Base-by-base conservation (phyloP, 2,329 filamentous ascomycete species). In the Apiospora kogelbergensis region DNA sequence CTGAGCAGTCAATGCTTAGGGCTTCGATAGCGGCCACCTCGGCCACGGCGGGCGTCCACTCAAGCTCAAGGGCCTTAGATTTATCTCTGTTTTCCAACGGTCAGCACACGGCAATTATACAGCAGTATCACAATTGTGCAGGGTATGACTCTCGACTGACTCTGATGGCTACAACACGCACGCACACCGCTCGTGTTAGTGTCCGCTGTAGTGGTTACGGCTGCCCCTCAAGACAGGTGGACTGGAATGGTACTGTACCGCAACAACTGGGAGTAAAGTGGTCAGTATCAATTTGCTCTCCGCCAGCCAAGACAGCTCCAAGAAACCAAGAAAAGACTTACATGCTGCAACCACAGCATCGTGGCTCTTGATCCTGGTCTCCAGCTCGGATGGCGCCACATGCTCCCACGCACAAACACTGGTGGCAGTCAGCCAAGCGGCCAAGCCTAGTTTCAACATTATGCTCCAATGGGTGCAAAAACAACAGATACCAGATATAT, bases 1-100 rank as follows among this genome's bases (percentile, higher is more conserved):
- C 65, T 4, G 67, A 67, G 63, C 75, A 76, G 65, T 76, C 73
- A 45, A 76, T 41, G 68, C 72, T 75, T 20, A 73, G 40, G 40
- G 74, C 57, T 13, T 68, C 63, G 4, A 71, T 10, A 22, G 65
- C 48, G 53, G 53, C 37, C 9, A 71, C 67, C n/a, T 70, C 70
- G n/a, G 70, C 48, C 30, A 53, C 63, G 13, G 68, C 71, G 7
- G 68, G 37, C 3, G 63, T 53, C 75, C 74, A 76, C 71, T 74
- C 71, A 17, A 57, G 66, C 57, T 76, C 73, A 17, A 74, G 63
- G 41, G 71, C 33, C 65, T 70, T 68, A 0, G 72, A 68, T 60
- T 69, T 73, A 41, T 73, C 71, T 20, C 74, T 76, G 53, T 26
- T 44, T 44, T 11, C 24, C 45, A 22, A 37, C 33, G 42, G 1